Evolutionary conservation across 2,329 filamentous ascomycete species (phyloP).

Genomic region (Chrysoporthe cubensis): DNA sequence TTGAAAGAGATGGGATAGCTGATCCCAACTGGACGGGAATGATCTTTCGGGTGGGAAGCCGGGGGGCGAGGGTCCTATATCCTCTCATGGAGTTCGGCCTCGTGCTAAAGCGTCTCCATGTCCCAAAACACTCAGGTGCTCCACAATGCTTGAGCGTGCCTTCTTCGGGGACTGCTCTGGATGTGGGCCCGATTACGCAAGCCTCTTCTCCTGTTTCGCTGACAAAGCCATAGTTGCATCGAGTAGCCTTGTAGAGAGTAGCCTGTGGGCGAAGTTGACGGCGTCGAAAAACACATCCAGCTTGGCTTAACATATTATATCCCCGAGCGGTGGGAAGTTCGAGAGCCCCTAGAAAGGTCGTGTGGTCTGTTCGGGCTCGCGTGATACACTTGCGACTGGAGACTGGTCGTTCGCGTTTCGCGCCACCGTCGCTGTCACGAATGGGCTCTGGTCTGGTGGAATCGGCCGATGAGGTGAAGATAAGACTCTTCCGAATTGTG

Average conservation of each 20-base stretch:
- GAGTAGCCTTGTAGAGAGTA: not conserved
- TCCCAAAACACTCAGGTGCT: too few species aligned
- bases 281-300: not conserved
- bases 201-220: not conserved
- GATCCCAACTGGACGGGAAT: too few species aligned
- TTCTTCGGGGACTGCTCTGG: not conserved
- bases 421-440: not conserved
- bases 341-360: not conserved
- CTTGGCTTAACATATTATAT: not conserved
- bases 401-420: not conserved
- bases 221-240: not conserved
- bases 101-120: too few species aligned
- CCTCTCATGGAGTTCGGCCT: too few species aligned
- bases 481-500: not conserved
- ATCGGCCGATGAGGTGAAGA: not conserved
- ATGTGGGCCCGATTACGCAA: not conserved
- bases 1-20: too few species aligned
- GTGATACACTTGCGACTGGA: not conserved
- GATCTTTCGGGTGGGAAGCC: too few species aligned
- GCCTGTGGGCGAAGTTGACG: not conserved
- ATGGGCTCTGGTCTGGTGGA: not conserved
- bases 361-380: not conserved
- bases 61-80: too few species aligned
- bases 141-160: not conserved
- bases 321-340: not conserved